Percentiles rank a stretch among this genome's conserved stretches.
These are phyloP conservation scores for Bathelium albidoporum DNA, from an alignment of 495 filamentous ascomycete genomes.

Conservation along the genomic window DNA sequence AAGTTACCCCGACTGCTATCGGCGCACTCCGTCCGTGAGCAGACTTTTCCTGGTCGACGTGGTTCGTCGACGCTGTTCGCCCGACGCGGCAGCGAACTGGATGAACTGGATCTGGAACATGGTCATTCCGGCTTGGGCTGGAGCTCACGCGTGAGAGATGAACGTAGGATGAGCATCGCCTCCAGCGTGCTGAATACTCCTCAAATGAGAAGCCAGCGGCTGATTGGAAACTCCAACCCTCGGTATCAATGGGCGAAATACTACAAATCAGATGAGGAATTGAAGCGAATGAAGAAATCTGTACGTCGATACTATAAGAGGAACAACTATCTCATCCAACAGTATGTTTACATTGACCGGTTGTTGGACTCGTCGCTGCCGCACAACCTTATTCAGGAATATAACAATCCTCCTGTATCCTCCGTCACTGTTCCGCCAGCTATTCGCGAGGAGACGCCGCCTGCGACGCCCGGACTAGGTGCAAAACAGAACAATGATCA, in stretches of 20 bases:
- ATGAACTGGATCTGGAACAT: conserved; percentile 3
- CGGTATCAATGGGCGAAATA: conserved; percentile 66
- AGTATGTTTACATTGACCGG: conserved; percentile 87
- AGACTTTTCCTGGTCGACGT: conserved; percentile 12
- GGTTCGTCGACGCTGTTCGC: conserved; percentile 7
- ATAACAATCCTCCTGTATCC: conserved; percentile 46
- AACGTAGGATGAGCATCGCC: conserved; percentile 29
- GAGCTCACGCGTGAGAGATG: conserved; percentile 6
- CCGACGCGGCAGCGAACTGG: conserved; percentile 9
- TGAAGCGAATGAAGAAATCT: conserved; percentile 53
- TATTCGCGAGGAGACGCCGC: conserved; percentile 15
- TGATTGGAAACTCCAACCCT: conserved; percentile 69
- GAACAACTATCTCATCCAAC: conserved; percentile 71
- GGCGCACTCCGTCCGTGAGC: conserved; percentile 7
- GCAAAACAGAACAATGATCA: neutral
- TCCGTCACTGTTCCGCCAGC: conserved; percentile 10
- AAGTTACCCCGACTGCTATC: conserved; percentile 21
- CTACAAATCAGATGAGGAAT: conserved; percentile 57
- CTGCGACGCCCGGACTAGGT: conserved; percentile 13
- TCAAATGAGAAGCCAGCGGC: conserved; percentile 63
- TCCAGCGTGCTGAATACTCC: conserved; percentile 49
- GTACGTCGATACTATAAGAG: conserved; percentile 73
- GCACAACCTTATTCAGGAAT: conserved; percentile 78
- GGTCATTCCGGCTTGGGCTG: conserved; percentile 4
- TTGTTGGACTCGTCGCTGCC: conserved; percentile 81